Evolutionary conservation across 306 rosid genomes (phyloP).

Genomic region (Rosa multiflora): DNA sequence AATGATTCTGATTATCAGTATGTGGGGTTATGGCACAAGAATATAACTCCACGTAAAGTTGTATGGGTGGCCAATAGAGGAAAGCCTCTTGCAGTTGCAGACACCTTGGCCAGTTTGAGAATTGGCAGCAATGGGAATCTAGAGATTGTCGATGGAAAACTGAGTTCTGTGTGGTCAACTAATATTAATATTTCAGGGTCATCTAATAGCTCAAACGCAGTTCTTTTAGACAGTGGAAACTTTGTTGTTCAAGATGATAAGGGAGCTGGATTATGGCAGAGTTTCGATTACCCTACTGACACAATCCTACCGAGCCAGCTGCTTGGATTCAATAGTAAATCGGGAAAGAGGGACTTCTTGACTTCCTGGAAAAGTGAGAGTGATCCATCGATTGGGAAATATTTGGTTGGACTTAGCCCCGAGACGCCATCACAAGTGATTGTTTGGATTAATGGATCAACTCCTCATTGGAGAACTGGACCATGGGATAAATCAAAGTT

Average conservation of each 20-base stretch:
- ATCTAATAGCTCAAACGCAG: conserved; percentile 24
- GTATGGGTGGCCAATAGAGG: conserved; percentile 9
- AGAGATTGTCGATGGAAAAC: conserved; percentile 26
- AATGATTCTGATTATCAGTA: conserved; percentile 32
- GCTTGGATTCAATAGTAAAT: conserved; percentile 31
- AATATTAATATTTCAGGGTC: background rate
- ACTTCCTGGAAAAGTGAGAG: conserved; percentile 40
- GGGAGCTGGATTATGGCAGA: conserved; percentile 31
- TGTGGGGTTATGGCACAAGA: conserved; percentile 44
- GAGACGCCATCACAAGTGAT: conserved; percentile 36
- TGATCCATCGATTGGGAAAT: conserved; percentile 44
- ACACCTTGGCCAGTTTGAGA: background rate
- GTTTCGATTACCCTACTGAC: conserved; percentile 40
- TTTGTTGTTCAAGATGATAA: conserved; percentile 10
- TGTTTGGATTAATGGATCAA: conserved; percentile 31
- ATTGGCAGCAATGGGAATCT: conserved; percentile 33
- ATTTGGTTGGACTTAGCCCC: conserved; percentile 22
- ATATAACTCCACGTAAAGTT: conserved; percentile 15
- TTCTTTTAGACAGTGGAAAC: conserved; percentile 32
- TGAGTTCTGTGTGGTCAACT: conserved; percentile 32
- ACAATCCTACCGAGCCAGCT: conserved; percentile 33
- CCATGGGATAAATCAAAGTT: conserved; percentile 24
- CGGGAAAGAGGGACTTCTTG: conserved; percentile 26
- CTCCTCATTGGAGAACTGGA: conserved; percentile 34
- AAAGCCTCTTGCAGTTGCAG: conserved; percentile 3